Evolutionary conservation across 1,284 basidiomycete species (phyloP).

Genomic region (Cutaneotrichosporon arboriforme): DNA sequence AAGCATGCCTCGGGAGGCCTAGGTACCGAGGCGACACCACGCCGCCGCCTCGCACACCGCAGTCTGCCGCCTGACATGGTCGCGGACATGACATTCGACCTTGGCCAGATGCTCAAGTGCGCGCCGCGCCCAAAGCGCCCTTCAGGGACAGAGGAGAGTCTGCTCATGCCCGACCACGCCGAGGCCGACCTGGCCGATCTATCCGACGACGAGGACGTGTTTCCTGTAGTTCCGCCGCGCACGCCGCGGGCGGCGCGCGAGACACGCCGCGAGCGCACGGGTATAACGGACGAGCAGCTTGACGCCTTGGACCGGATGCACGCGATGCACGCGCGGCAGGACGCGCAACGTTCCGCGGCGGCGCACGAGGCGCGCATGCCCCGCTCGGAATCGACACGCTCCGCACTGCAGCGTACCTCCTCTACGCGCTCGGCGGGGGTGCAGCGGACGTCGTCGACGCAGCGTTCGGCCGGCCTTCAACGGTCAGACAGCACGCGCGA

Average conservation of each 20-base stretch:
- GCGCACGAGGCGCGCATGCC: neutral
- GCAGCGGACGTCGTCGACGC: neutral
- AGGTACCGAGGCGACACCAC: too few species aligned
- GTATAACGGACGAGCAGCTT: too few species aligned
- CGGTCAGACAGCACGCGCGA: neutral
- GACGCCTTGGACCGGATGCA: too few species aligned
- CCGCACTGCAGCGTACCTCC: neutral
- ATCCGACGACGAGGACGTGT: conserved; percentile 2
- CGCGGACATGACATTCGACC: conserved; percentile 31
- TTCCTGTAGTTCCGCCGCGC: neutral
- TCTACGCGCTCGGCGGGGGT: neutral
- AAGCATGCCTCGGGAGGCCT: neutral
- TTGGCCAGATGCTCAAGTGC: conserved; percentile 28
- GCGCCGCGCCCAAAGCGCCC: conserved; percentile 29
- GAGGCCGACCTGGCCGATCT: conserved; percentile 9
- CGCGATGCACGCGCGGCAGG: too few species aligned
- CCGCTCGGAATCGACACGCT: too few species aligned
- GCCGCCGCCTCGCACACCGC: too few species aligned
- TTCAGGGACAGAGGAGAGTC: conserved; percentile 38
- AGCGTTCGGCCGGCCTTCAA: neutral
- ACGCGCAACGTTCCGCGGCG: too few species aligned
- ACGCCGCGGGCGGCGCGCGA: neutral
- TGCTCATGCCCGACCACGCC: conserved; percentile 15
- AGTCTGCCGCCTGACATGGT: neutral
- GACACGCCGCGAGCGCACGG: too few species aligned